A percentile compares a stretch with the other conserved stretches of the same genome.
These are phyloP conservation scores for Cetradonia linearis DNA, from an alignment of 495 filamentous ascomycete species.

Conservation along the genomic window DNA sequence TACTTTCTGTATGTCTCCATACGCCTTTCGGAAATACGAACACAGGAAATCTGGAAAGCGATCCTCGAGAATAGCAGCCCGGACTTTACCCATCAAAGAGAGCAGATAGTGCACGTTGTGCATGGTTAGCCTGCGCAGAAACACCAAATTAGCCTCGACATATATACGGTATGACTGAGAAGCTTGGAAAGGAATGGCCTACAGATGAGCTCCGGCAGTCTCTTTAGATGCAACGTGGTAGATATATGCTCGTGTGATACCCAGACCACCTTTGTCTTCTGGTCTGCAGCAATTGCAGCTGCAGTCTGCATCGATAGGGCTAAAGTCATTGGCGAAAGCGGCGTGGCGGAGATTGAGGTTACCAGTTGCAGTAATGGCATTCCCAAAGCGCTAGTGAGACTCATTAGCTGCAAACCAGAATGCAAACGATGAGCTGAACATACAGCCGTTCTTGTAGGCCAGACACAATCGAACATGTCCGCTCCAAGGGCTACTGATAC, in stretches of 20 bases:
- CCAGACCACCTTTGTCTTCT: constrained; percentile 58
- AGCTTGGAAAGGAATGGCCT: constrained; percentile 21
- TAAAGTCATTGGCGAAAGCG: constrained; percentile 67
- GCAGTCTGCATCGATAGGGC: constrained; percentile 73
- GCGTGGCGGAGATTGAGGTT: constrained; percentile 73
- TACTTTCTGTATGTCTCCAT: constrained; percentile 54
- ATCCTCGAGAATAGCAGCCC: constrained; percentile 75
- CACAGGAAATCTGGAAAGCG: constrained; percentile 68
- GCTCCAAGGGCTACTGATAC: constrained; percentile 87
- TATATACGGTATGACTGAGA: not conserved
- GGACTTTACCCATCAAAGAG: constrained; percentile 61
- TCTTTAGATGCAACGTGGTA: constrained; percentile 89
- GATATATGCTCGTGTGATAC: constrained; percentile 79
- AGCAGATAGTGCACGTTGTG: constrained; percentile 93
- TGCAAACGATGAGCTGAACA: not conserved
- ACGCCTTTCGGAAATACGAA: constrained; percentile 63
- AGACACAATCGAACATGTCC: constrained; percentile 99
- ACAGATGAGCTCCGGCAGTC: constrained; percentile 87
- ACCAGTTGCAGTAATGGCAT: constrained; percentile 74
- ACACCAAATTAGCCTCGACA: not conserved
- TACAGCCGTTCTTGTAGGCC: constrained; percentile 89
- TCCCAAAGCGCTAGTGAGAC: constrained; percentile 66
- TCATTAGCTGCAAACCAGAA: not conserved
- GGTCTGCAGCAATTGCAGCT: constrained; percentile 68
- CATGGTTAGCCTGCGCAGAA: constrained; percentile 54